Base-by-base conservation (phyloP, 1,284 basidiomycete genomes). In the Rhodotorula sp. region DNA sequence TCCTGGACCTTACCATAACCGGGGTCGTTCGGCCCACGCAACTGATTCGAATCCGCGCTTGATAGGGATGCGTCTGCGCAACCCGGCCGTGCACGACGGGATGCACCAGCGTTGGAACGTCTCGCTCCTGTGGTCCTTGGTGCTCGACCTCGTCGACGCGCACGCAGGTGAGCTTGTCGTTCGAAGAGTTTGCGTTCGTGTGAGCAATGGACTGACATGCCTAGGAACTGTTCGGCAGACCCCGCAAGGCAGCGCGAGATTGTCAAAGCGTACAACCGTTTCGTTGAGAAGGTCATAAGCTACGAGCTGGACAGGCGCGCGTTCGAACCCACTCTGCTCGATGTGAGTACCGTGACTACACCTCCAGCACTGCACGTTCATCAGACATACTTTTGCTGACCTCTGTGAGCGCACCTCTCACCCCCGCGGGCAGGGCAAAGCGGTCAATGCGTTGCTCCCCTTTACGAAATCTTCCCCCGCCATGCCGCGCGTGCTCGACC, bases 391-490 rank as follows among this genome's bases (percentile, higher is more conserved):
- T 45, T 22, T 57, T 48, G 24, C 49, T 6, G 7, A 6, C 55
- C 22, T 17, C 33, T n/a, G n/a, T n/a, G n/a, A n/a, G n/a, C n/a
- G n/a, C n/a, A n/a, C n/a, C n/a, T n/a, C n/a, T n/a, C n/a, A n/a
- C n/a, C n/a, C n/a, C n/a, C n/a, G n/a, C n/a, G n/a, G n/a, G 24
- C 56, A 95, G 93, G 93, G 94, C 4, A 86, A 84, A 57, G 86
- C 89, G 63, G 83, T 93, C 56, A 82, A 81, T 33, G 79, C 87
- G 7, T 83, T 95, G 14, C 83, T 82, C 15, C 81, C 82, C 5
- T 85, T 83, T 71, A 85, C 88, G 2, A 91, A 91, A 29, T 71
- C 53, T 15, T 68, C 68, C 3, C 71, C 73, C 2, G 85, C 86
- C 3, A 89, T 91, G 87, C 86, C 88, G 10, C 84, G 86, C 42